These are phyloP conservation scores for Micractinium conductrix DNA, from an alignment of 139 green algal genomes.

Conservation along the genomic window DNA sequence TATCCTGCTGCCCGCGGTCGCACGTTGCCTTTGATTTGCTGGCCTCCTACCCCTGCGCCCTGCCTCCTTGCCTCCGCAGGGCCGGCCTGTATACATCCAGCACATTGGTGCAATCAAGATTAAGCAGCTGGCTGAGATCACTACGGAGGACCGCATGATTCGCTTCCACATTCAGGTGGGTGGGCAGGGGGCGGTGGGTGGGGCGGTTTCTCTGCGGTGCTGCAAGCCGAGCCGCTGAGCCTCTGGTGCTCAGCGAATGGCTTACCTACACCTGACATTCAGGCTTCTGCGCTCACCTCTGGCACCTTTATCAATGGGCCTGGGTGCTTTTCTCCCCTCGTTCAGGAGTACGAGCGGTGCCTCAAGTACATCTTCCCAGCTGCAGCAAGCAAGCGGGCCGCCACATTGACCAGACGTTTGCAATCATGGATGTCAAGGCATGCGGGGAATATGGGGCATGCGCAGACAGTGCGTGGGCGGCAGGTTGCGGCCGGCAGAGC, in stretches of 20 bases:
- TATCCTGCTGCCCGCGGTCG: neutral
- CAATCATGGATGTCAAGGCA: slow-evolving; percentile 90
- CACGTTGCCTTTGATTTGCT: neutral
- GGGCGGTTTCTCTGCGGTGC: neutral
- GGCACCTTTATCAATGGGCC: neutral
- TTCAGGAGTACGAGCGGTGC: slow-evolving; percentile 90
- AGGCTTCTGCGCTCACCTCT: neutral
- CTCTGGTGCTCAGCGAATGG: neutral
- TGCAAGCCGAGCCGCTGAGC: neutral
- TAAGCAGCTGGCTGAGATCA: slow-evolving; percentile 73
- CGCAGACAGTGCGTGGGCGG: no score
- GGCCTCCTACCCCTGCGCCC: neutral
- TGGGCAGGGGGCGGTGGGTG: neutral
- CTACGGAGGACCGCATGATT: slow-evolving; percentile 87
- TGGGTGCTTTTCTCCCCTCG: neutral
- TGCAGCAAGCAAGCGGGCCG: slow-evolving; percentile 67
- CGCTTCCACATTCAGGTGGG: slow-evolving; percentile 85
- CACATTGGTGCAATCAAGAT: slow-evolving; percentile 84
- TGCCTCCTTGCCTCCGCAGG: slow-evolving; percentile 48
- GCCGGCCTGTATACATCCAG: slow-evolving; percentile 90
- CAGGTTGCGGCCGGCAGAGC: neutral
- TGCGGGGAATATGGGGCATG: no score
- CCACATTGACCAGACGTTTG: slow-evolving; percentile 87
- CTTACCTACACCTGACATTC: neutral
- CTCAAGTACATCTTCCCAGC: slow-evolving; percentile 85